Percentiles rank a stretch among this genome's conserved stretches.
Conservation (phyloP, 2,329 filamentous ascomycete genomes). For the Podosphaera leucotricha region DNA sequence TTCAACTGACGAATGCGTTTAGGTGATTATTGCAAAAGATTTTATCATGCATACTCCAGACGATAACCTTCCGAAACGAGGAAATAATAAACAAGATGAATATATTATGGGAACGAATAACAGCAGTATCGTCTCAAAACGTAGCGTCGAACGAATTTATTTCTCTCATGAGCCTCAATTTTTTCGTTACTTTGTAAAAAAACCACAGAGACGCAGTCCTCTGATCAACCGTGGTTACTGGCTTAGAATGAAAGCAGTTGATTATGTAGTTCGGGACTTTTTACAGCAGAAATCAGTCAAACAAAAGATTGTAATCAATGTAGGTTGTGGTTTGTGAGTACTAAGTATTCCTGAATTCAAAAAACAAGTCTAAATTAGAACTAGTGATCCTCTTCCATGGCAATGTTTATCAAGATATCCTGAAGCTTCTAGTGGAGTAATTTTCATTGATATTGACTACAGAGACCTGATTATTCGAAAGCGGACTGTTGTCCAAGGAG, state of each 20-base stretch:
- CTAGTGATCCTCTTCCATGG: slow-evolving; percentile 69
- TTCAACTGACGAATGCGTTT: no score
- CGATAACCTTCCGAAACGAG: not conserved
- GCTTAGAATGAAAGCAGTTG: slow-evolving; percentile 63
- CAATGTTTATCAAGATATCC: slow-evolving; percentile 50
- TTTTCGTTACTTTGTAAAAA: slow-evolving; percentile 70
- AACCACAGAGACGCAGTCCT: slow-evolving; percentile 61
- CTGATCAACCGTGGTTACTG: slow-evolving; percentile 60
- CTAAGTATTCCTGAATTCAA: not conserved
- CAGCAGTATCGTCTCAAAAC: slow-evolving; percentile 77
- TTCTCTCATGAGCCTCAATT: slow-evolving; percentile 56
- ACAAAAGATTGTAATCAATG: slow-evolving; percentile 53
- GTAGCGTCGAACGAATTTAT: slow-evolving; percentile 79
- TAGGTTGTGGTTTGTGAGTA: slow-evolving; percentile 76
- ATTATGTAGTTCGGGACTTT: slow-evolving; percentile 51
- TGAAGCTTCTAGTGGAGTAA: slow-evolving; percentile 29
- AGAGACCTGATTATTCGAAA: slow-evolving; percentile 58
- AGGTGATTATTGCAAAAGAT: not conserved
- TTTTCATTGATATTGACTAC: slow-evolving; percentile 74
- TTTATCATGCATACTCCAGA: not conserved
- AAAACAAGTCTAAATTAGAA: slow-evolving; percentile 1
- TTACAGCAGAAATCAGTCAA: slow-evolving; percentile 31
- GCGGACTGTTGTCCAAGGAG: slow-evolving; percentile 38
- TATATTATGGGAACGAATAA: slow-evolving; percentile 45
- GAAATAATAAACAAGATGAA: slow-evolving; percentile 20